phyloP scores from a whole-genome alignment of 2,329 filamentous ascomycete genomes.

The Botryotinia convoluta region DNA sequence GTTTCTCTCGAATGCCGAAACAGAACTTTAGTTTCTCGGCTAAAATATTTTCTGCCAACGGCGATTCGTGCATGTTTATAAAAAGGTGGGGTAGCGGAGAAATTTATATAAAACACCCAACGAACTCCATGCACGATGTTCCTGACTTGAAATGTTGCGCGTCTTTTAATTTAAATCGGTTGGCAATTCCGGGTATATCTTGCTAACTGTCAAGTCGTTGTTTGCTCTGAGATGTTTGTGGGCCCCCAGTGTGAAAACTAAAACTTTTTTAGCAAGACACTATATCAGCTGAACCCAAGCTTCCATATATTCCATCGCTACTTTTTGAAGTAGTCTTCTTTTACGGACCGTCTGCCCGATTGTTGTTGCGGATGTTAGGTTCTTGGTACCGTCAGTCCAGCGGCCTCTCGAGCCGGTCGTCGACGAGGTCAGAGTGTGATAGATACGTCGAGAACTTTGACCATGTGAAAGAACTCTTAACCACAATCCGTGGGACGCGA shows the following conservation, averaged over 20 bases:
- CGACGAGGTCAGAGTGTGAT: neutral
- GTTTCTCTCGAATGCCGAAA: neutral
- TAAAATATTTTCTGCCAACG: neutral
- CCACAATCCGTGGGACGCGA: neutral
- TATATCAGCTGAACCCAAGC: neutral
- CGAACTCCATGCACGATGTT: neutral
- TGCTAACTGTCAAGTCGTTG: neutral
- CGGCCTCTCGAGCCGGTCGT: conserved; percentile 11
- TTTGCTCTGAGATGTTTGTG: neutral
- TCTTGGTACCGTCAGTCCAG: conserved; percentile 9
- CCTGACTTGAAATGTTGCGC: neutral
- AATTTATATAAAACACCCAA: neutral
- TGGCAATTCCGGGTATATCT: neutral
- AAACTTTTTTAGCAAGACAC: neutral
- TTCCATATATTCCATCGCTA: neutral
- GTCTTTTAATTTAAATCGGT: conserved; percentile 3
- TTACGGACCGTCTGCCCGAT: conserved; percentile 10
- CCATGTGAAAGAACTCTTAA: neutral
- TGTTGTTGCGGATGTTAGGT: conserved; percentile 3
- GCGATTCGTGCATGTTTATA: neutral
- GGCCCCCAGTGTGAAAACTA: neutral
- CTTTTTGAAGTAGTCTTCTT: neutral
- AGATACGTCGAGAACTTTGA: neutral
- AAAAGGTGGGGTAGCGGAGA: neutral
- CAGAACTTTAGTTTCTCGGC: neutral